phyloP scores from a whole-genome alignment of 1,284 basidiomycete genomes.

The Cutaneotrichosporon spelunceum region DNA sequence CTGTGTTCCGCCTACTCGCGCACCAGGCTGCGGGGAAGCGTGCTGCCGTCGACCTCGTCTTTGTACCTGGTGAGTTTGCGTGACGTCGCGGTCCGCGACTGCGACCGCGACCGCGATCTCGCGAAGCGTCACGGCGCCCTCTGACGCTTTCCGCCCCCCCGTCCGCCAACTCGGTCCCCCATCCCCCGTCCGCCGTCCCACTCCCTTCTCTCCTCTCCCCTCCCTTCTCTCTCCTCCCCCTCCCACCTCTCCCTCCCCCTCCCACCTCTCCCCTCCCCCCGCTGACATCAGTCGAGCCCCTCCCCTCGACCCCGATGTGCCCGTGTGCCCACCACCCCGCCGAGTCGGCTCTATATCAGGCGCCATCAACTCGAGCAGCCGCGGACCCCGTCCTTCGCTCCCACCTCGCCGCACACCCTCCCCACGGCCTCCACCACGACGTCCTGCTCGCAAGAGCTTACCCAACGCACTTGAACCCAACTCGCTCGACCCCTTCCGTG shows the following conservation, averaged over 20 bases:
- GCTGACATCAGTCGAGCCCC: conserved; percentile 24
- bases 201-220: too few relatives aligned
- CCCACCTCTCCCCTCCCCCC: neutral
- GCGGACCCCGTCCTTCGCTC: conserved; percentile 2
- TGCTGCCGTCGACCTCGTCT: conserved; percentile 22
- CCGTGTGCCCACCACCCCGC: conserved; percentile 17
- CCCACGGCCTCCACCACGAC: conserved; percentile 15
- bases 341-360: conserved; percentile 8
- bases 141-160: too few relatives aligned
- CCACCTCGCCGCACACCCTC: conserved; percentile 6
- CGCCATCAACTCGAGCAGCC: conserved; percentile 2
- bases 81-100: too few relatives aligned
- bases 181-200: too few relatives aligned
- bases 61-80: conserved; percentile 24
- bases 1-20: conserved; percentile 22
- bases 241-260: too few relatives aligned
- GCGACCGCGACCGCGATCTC: too few relatives aligned
- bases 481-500: conserved; percentile 23
- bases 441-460: conserved; percentile 11
- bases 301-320: conserved; percentile 14
- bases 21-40: conserved; percentile 13
- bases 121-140: too few relatives aligned
- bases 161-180: too few relatives aligned
- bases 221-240: too few relatives aligned
- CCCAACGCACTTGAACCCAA: neutral